phyloP scores from a whole-genome alignment of 306 rosid species.

The Pyrus pyrifolia region DNA sequence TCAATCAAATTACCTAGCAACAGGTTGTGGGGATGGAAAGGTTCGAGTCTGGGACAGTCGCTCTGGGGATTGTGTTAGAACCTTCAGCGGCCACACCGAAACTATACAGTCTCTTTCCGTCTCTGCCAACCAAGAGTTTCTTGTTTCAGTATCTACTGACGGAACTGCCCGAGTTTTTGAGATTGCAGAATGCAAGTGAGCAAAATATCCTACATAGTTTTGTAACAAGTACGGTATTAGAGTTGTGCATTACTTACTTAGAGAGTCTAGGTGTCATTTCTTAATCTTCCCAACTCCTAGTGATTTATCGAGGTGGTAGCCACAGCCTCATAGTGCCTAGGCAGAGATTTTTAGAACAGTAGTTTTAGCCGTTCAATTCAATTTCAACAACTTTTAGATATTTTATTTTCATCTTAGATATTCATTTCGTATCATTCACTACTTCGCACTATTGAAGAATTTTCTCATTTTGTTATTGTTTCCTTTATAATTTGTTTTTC shows the following conservation, averaged over 20 bases:
- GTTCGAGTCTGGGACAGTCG: slow-evolving; percentile 80
- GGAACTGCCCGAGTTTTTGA: slow-evolving; percentile 79
- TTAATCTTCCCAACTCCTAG: too few relatives aligned
- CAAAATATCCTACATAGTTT: neutral
- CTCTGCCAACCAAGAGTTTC: slow-evolving; percentile 51
- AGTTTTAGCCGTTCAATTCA: too few relatives aligned
- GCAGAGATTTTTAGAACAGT: too few relatives aligned
- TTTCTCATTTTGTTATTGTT: too few relatives aligned
- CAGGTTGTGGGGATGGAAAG: slow-evolving; percentile 72
- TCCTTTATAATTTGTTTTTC: too few relatives aligned
- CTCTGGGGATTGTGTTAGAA: slow-evolving; percentile 66
- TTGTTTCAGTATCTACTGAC: slow-evolving; percentile 70
- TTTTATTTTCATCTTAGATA: too few relatives aligned
- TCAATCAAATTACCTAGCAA: slow-evolving; percentile 42
- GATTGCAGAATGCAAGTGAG: slow-evolving; percentile 39
- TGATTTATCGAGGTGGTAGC: too few relatives aligned
- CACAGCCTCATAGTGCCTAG: too few relatives aligned
- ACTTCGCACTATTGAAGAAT: too few relatives aligned
- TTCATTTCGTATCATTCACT: too few relatives aligned
- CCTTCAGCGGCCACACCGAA: slow-evolving; percentile 56
- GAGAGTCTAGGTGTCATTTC: too few relatives aligned
- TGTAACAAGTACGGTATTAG: neutral
- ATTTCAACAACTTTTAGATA: too few relatives aligned
- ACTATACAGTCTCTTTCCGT: slow-evolving; percentile 60
- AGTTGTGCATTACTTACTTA: neutral